Evolutionary conservation across 257 asterid species (phyloP).

Genomic region (Capsicum pubescens): DNA sequence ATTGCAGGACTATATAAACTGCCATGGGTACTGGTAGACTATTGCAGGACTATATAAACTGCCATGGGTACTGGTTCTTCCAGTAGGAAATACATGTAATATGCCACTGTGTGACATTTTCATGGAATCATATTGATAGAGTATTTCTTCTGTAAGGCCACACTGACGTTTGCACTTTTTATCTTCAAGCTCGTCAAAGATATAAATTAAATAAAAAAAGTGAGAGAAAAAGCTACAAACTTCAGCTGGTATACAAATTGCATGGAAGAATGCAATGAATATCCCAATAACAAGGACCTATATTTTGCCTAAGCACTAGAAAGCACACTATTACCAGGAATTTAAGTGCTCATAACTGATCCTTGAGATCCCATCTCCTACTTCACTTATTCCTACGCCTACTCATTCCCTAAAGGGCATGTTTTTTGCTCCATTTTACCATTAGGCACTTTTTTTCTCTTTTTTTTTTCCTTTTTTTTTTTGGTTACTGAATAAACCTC

Average conservation of each 20-base stretch:
- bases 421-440: background rate
- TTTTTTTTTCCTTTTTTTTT: background rate
- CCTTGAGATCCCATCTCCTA: constrained; percentile 21
- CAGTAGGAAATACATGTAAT: too few relatives aligned
- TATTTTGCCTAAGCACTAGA: background rate
- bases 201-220: background rate
- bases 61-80: too few relatives aligned
- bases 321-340: constrained; percentile 10
- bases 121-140: constrained; percentile 7
- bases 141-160: background rate
- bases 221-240: background rate
- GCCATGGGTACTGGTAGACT: constrained; percentile 4
- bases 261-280: background rate
- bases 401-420: background rate
- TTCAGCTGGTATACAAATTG: constrained; percentile 1
- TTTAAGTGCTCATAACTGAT: constrained; percentile 3
- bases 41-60: too few relatives aligned
- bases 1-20: constrained; percentile 5
- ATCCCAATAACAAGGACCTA: background rate
- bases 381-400: constrained; percentile 15
- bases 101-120: background rate
- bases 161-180: background rate
- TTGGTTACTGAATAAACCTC: background rate
- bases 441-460: background rate
- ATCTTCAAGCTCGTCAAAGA: background rate